Base-by-base conservation (phyloP, 306 rosid species). In the Alnus rubra region DNA sequence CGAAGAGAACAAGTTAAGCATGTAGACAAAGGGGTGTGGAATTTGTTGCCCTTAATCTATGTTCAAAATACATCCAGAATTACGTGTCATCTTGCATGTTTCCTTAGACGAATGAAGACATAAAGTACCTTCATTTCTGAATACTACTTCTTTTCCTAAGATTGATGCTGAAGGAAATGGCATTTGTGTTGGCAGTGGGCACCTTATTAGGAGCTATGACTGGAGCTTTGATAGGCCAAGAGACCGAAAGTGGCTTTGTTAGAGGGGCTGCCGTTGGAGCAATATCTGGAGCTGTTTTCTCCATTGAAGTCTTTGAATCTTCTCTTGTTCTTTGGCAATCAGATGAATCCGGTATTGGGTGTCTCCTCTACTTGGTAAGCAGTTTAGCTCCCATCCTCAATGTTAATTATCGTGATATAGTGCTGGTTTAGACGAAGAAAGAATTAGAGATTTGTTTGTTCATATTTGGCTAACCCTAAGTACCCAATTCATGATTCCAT, bases 181-280 rank as follows among this genome's bases (percentile, higher is more conserved):
- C 2, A 23, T 74, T 69, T 76, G 76, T 82, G 60, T 92, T 12
- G 89, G 86, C 93, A 94, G 98, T 94, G 71, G 99, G 99, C 8
- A 93, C 97, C 69, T 81, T 91, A 83, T 83, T 96, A 79, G 99
- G 99, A 51, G 99, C 99, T 33, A 79, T 96, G 92, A 93, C 99
- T 2, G 99, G 99, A 51, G 98, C 99, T 84, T 89, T 96, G 88
- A 96, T 95, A 75, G 99, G 99, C 50, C 99, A 95, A 90, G 99
- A 95, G 59, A 95, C 99, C 2, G 99, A 95, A 82, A 95, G 99
- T 67, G 99, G 98, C 70, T 96, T 96, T 84, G 94, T 96, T 65
- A 81, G 98, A 86, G 99, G 99, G 16, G 99, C 99, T 70, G 97
- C 99, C 7, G 97, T 96, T 87, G 99, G 98, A 56, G 99, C 99